Conservation (phyloP, 2,329 filamentous ascomycete species). For the Diplodia seriata region DNA sequence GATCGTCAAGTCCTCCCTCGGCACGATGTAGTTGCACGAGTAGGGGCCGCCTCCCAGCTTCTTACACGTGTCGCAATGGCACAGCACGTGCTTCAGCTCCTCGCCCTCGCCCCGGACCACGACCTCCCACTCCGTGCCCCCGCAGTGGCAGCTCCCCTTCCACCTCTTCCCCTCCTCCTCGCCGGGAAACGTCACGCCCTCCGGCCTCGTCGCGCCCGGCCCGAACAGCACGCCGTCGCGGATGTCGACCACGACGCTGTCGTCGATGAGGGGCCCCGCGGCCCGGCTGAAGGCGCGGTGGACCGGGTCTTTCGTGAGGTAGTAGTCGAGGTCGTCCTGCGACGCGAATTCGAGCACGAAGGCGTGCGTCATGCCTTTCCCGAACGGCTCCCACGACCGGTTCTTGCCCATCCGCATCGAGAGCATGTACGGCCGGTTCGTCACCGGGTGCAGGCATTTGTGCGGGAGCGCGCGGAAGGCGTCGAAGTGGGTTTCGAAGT, state of each 20-base stretch:
- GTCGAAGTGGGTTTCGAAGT: slow-evolving; percentile 57
- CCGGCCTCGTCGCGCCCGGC: slow-evolving; percentile 37
- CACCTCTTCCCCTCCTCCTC: slow-evolving; percentile 30
- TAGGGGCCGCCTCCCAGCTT: slow-evolving; percentile 47
- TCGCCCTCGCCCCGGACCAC: slow-evolving; percentile 35
- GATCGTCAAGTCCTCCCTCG: slow-evolving; percentile 40
- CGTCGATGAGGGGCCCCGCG: slow-evolving; percentile 60
- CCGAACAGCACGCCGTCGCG: slow-evolving; percentile 53
- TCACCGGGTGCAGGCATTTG: slow-evolving; percentile 65
- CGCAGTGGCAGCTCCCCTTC: slow-evolving; percentile 45
- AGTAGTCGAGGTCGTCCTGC: slow-evolving; percentile 72
- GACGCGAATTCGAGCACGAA: slow-evolving; percentile 73
- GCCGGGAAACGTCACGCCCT: slow-evolving; percentile 15
- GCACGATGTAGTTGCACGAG: slow-evolving; percentile 47
- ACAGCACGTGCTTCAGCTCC: slow-evolving; percentile 44
- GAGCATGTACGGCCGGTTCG: slow-evolving; percentile 65
- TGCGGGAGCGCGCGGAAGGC: slow-evolving; percentile 58
- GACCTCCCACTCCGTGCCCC: slow-evolving; percentile 39
- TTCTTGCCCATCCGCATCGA: slow-evolving; percentile 48
- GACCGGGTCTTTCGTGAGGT: slow-evolving; percentile 68
- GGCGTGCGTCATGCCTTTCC: slow-evolving; percentile 69
- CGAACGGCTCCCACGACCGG: slow-evolving; percentile 59
- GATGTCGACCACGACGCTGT: slow-evolving; percentile 68
- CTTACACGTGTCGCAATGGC: slow-evolving; percentile 48
- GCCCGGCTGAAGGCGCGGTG: slow-evolving; percentile 66